phyloP scores from a whole-genome alignment of 2,329 filamentous ascomycete species.

The Talaromyces marneffei region DNA sequence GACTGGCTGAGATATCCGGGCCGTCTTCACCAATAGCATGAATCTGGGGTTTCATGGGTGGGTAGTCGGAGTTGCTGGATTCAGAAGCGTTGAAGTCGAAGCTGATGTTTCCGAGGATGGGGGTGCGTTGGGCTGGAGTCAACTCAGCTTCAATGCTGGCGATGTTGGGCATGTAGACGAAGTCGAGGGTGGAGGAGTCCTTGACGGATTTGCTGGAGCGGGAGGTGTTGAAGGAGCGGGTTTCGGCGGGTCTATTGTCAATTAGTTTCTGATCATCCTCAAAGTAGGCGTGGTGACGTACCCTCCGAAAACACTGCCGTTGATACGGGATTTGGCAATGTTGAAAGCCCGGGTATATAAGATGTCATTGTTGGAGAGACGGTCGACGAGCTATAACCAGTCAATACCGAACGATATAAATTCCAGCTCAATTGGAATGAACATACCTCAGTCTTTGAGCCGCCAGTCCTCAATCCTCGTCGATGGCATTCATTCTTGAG shows the following conservation, averaged over 20 bases:
- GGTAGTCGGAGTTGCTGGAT: slow-evolving; percentile 16
- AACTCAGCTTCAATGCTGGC: slow-evolving; percentile 34
- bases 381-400: slow-evolving; percentile 43
- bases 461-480: slow-evolving; percentile 42
- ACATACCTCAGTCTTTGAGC: slow-evolving; percentile 47
- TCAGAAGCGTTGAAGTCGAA: slow-evolving; percentile 18
- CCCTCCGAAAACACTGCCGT: slow-evolving; percentile 36
- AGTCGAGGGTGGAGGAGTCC: slow-evolving; percentile 58
- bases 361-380: slow-evolving; percentile 49
- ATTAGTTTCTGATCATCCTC: background rate
- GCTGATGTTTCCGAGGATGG: slow-evolving; percentile 43
- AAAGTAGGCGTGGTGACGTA: slow-evolving; percentile 20
- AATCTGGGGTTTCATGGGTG: slow-evolving; percentile 53
- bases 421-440: background rate
- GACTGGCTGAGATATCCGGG: slow-evolving; percentile 44
- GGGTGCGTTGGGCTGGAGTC: slow-evolving; percentile 38
- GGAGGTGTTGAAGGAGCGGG: slow-evolving; percentile 58
- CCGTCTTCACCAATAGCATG: slow-evolving; percentile 44
- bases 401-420: background rate
- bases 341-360: slow-evolving; percentile 50
- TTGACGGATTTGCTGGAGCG: slow-evolving; percentile 51
- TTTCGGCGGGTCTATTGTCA: slow-evolving; percentile 15
- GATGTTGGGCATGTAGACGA: slow-evolving; percentile 54
- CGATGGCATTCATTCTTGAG: slow-evolving; percentile 48
- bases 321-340: slow-evolving; percentile 48